Base-by-base conservation (phyloP, 2,329 filamentous ascomycete species). In the Ceratocystis diversiconidia region DNA sequence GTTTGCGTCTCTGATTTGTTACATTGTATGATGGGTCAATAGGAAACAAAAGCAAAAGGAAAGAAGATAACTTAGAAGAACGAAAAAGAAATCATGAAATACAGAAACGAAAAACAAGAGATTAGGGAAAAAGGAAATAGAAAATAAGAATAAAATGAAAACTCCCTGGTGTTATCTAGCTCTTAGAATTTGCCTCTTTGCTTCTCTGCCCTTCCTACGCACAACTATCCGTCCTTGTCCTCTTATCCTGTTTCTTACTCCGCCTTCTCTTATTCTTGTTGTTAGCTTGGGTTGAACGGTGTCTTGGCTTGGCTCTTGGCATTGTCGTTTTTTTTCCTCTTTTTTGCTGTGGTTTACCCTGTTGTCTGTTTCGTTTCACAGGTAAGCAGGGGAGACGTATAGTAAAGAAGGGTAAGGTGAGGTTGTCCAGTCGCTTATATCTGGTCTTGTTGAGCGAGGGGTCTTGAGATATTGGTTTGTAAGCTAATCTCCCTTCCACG, bases 311-410 rank as follows among this genome's bases (percentile, higher is more conserved):
- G 25, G 28, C 17, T 59, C 46, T 50, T 50, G 46, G 46, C 46
- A 19, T 32, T 59, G 28, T 19, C 7, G 19, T 25, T 52, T 22
- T 52, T 52, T 25, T 52, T 28, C 25, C 44, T 19, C 5, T 55
- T 22, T 32, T 59, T 30, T 32, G 2, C 28, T 19, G 3, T 28
- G 52, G 22, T 30, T 32, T 30, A 57, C 52, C 52, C 52, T 59
- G 52, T 19, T 59, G 52, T 30, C 52, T 59, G 52, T 59, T 59
- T 59, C 52, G 52, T 59, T 59, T 59, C 52, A 59, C 52, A 32
- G 52, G 12, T 32, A 30, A 59, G 25, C 25, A 32, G 28, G 52
- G 52, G 22, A 32, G 52, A 59, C 28, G 28, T 17, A 17, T 19
- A 59, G 52, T 59, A 6, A 6, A 30, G 52, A 59, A 32, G 17